phyloP scores from a whole-genome alignment of 148 eudicot genomes.

The Selenicereus undatus region DNA sequence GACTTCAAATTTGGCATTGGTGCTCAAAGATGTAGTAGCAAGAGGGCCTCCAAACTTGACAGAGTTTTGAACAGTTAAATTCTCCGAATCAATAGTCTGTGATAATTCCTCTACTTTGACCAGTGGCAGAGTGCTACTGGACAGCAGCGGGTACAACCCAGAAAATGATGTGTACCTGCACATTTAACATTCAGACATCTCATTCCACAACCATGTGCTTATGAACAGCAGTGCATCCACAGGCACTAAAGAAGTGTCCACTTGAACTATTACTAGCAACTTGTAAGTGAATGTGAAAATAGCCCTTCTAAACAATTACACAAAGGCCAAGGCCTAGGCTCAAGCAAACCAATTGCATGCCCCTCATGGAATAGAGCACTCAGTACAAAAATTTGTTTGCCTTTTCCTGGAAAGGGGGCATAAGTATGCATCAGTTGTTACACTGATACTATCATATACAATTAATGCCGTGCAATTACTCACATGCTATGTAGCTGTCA shows the following conservation, averaged over 20 bases:
- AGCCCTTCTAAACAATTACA: background rate
- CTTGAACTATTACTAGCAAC: background rate
- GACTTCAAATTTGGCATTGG: slow-evolving; percentile 89
- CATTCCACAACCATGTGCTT: background rate
- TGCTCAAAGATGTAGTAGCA: slow-evolving; percentile 74
- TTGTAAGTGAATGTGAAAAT: background rate
- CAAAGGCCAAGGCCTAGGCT: background rate
- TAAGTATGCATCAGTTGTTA: background rate
- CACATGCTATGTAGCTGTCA: no score
- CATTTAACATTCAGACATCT: background rate
- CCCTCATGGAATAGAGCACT: background rate
- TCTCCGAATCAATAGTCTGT: slow-evolving; percentile 77
- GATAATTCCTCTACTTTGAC: slow-evolving; percentile 89
- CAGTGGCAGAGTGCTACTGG: slow-evolving; percentile 49
- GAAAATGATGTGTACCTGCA: slow-evolving; percentile 86
- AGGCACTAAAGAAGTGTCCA: background rate
- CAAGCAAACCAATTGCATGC: background rate
- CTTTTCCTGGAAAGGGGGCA: background rate
- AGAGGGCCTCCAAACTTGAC: slow-evolving; percentile 72
- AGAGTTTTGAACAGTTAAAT: slow-evolving; percentile 78
- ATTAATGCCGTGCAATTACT: no score
- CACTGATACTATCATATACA: no score
- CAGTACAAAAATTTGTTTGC: background rate
- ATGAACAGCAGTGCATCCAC: background rate
- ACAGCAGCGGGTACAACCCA: slow-evolving; percentile 69